Evolutionary conservation across 306 rosid genomes (phyloP), one percentile per base, ranked within the genome.

Genomic region (apple (Malus domestica)): DNA sequence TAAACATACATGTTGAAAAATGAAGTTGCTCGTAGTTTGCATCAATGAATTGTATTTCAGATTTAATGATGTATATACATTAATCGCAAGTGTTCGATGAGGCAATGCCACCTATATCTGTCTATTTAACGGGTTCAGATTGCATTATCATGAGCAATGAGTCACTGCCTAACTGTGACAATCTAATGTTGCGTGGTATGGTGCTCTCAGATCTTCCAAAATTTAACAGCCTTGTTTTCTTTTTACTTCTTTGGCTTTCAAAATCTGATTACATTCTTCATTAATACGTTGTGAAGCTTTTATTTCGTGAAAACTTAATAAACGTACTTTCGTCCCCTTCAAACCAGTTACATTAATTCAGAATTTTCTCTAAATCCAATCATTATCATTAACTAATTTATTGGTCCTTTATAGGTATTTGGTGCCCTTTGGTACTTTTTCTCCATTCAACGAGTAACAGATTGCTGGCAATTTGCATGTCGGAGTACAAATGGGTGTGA

Each of bases 371-470:
- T 61, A 61, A 22, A 13, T 61, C 32, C 30, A 61, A 11, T 23
- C 25, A 11, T 9, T 10, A 11, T 23, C 4, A 4, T 9, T 22
- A n/a, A 61, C 27, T 10, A 23, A 60, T 61, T 76, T 65, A 14
- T 19, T 51, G 18, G 18, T 25, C 32, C n/a, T 5, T 61, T 29
- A 61, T 29, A 61, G 82, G 82, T 40, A 40, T 40, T 40, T 40
- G 45, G 45, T 2, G 45, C 45, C 45, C 45, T 40, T 40, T 54
- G 78, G 78, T 72, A 79, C 77, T 35, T 79, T 32, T 63, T 72
- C 54, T 72, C 78, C 6, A 42, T 72, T 72, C 77, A 72, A 60
- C 76, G 82, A 33, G 38, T 16, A 45, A 46, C 64, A 65, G 38
- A 44, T n/a, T 79, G 78, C 38, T 65, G 76, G 78, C 72, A 65